Base-by-base conservation (phyloP, 2,329 filamentous ascomycete genomes). In the Periglandula ipomoeae region DNA sequence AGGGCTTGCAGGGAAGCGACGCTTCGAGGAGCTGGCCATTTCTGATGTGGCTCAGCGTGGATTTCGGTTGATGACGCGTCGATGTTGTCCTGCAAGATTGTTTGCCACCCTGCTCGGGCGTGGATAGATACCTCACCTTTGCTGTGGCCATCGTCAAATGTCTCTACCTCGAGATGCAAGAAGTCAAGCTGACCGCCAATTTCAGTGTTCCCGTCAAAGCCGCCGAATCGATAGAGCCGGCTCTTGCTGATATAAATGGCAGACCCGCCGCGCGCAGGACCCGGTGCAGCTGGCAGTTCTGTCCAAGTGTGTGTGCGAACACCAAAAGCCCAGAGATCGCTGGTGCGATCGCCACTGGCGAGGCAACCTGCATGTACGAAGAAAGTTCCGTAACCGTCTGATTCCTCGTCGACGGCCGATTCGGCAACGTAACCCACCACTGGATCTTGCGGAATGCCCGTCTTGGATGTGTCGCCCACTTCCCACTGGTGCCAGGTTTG, bases 311-410 rank as follows among this genome's bases (percentile, higher is more conserved):
- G 70, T 7, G 72, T 73, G 43, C 69, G 70, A 22, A 91, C 65
- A 59, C 85, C 81, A 61, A 94, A 94, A 0, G 80, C 79, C 89
- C 89, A 95, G 5, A 90, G 66, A 60, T 95, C 89, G 10, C 72
- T 69, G 35, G 71, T 70, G 3, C 86, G 70, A 3, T 81, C 71
- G 10, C 81, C 84, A 24, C 69, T 74, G 5, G 77, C 74, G 0
- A 86, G 74, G 58, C 82, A 86, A 3, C 89, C 88, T 4, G 85
- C 87, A 62, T 94, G 88, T 27, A 95, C 63, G 60, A 87, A 84
- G 41, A 95, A 70, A 0, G 79, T 86, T 19, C 83, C 81, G 48
- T 79, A 77, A 4, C 83, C 84, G 40, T 79, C 72, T 3, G 70
- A 70, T 56, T 80, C 78, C 56, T 82, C 76, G 51, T 81, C 81